Conservation (phyloP, 2,329 filamentous ascomycete genomes). For the Colletotrichum echinochloae region DNA sequence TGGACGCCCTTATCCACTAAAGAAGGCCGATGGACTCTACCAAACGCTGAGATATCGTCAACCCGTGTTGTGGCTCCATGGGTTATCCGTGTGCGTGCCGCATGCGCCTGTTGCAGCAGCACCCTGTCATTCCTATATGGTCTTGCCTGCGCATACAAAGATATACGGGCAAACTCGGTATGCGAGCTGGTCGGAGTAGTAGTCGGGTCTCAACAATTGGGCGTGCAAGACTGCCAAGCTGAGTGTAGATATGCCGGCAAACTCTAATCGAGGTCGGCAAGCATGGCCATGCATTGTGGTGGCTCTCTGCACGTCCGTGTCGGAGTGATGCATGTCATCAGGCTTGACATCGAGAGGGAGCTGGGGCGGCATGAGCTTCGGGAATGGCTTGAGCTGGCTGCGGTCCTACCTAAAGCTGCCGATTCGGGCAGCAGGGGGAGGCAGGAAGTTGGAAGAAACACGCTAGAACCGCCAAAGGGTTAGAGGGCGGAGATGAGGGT, state of each 20-base stretch:
- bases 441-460: constrained; percentile 19
- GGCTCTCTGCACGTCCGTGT: constrained; percentile 10
- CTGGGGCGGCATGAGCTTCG: neutral
- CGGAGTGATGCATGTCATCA: constrained; percentile 8
- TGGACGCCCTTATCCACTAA: constrained; percentile 11
- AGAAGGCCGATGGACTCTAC: constrained; percentile 22
- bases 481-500: neutral
- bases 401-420: neutral
- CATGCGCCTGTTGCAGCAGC: constrained; percentile 11
- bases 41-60: constrained; percentile 6
- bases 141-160: constrained; percentile 27
- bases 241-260: constrained; percentile 4
- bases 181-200: constrained; percentile 39
- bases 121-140: constrained; percentile 33
- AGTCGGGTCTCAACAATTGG: constrained; percentile 17
- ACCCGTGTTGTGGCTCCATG: constrained; percentile 25
- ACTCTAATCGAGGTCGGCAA: constrained; percentile 22
- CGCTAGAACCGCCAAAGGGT: constrained; percentile 23
- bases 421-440: neutral
- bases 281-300: constrained; percentile 17
- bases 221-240: neutral
- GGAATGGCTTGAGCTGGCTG: neutral
- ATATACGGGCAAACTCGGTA: constrained; percentile 32
- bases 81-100: constrained; percentile 8
- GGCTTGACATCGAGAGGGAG: neutral